Evolutionary conservation across 2,329 filamentous ascomycete species (phyloP).

Genomic region (Colletotrichum spinosum): DNA sequence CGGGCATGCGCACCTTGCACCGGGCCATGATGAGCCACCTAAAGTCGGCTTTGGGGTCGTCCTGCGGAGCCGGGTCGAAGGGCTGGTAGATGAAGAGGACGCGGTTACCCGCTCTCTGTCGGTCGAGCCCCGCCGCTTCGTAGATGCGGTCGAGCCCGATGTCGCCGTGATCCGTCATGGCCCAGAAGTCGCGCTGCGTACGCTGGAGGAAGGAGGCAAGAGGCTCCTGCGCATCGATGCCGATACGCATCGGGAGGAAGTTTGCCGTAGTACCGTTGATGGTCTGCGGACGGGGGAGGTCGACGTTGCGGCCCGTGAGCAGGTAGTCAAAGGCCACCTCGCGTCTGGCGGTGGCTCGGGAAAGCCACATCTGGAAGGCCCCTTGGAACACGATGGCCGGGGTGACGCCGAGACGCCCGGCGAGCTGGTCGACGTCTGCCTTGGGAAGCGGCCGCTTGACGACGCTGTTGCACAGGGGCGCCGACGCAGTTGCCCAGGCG

Average conservation of each 20-base stretch:
- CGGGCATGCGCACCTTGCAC: neutral
- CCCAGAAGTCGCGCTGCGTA: constrained; percentile 19
- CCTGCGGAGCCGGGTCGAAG: neutral
- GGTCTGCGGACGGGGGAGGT: constrained; percentile 47
- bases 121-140: neutral
- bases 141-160: neutral
- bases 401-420: constrained; percentile 43
- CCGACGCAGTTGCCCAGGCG: constrained; percentile 1
- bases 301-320: constrained; percentile 51
- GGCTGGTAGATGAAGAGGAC: constrained; percentile 2
- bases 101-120: neutral
- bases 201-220: neutral
- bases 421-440: constrained; percentile 38
- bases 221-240: constrained; percentile 21
- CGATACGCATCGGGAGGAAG: constrained; percentile 49
- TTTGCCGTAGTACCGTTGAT: constrained; percentile 52
- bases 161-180: constrained; percentile 5
- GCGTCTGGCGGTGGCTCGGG: constrained; percentile 35
- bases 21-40: constrained; percentile 1
- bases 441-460: constrained; percentile 2
- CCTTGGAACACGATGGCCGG: constrained; percentile 50
- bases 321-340: constrained; percentile 50
- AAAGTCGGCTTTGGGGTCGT: constrained; percentile 1
- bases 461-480: constrained; percentile 21
- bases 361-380: constrained; percentile 46